A percentile compares a stretch with the other conserved stretches of the same genome.
These are phyloP conservation scores for Moniliophthora roreri DNA, from an alignment of 1,284 basidiomycete genomes.

Conservation along the genomic window DNA sequence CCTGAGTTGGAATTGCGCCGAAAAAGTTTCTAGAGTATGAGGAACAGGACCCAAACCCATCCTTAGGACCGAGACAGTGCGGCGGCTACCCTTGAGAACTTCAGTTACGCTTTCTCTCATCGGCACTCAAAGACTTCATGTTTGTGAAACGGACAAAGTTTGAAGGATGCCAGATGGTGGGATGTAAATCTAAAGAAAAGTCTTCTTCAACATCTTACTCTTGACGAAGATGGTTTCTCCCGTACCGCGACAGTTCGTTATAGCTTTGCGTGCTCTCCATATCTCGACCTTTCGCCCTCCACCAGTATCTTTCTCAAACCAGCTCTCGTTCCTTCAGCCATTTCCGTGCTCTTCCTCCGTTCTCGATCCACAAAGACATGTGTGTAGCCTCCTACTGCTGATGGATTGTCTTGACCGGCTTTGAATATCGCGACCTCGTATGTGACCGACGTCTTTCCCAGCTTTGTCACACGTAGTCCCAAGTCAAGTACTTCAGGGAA, in stretches of 20 bases:
- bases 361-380: slow-evolving; percentile 74
- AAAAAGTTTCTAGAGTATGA: no score
- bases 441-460: slow-evolving; percentile 70
- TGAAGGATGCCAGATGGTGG: no score
- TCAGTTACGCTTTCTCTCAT: no score
- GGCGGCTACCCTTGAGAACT: no score
- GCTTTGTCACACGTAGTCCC: slow-evolving; percentile 59
- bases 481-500: slow-evolving; percentile 70
- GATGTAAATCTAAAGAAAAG: no score
- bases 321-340: slow-evolving; percentile 36
- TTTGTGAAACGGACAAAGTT: no score
- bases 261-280: not conserved
- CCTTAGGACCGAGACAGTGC: no score
- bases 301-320: slow-evolving; percentile 41
- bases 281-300: not conserved
- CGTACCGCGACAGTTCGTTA: not conserved
- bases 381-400: slow-evolving; percentile 75
- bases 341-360: slow-evolving; percentile 51
- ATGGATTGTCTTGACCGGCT: slow-evolving; percentile 42
- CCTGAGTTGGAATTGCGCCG: no score
- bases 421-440: slow-evolving; percentile 77
- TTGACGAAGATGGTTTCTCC: not conserved
- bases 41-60: no score
- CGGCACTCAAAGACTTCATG: no score
- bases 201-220: not conserved